Conservation (phyloP, 805 yeast genomes). For the Wickerhamiella australiensis region DNA sequence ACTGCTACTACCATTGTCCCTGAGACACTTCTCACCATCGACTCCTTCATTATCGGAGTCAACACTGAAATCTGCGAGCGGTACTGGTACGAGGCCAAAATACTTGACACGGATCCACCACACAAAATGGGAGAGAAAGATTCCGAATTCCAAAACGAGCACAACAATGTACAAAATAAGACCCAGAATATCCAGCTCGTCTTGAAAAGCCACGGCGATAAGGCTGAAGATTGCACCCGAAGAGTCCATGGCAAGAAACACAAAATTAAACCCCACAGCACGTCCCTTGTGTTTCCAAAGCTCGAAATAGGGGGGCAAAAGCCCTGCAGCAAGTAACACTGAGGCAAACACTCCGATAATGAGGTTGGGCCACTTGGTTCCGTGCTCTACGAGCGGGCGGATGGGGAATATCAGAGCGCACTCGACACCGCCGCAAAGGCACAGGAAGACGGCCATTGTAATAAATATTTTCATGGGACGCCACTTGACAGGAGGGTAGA, state of each 20-base stretch:
- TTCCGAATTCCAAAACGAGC: slow-evolving; percentile 64
- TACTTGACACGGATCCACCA: slow-evolving; percentile 41
- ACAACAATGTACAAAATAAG: slow-evolving; percentile 63
- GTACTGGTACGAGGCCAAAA: slow-evolving; percentile 13
- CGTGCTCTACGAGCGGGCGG: slow-evolving; percentile 40
- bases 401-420: slow-evolving; percentile 62
- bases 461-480: slow-evolving; percentile 22
- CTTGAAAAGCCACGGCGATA: slow-evolving; percentile 41
- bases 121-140: slow-evolving; percentile 52
- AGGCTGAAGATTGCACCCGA: slow-evolving; percentile 74
- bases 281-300: slow-evolving; percentile 65
- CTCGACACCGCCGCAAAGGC: slow-evolving; percentile 46
- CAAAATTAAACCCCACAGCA: slow-evolving; percentile 80
- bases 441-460: slow-evolving; percentile 27
- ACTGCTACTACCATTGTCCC: background rate
- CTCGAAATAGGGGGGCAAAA: slow-evolving; percentile 83
- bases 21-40: background rate
- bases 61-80: background rate
- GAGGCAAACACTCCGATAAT: slow-evolving; percentile 75
- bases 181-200: slow-evolving; percentile 62
- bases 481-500: slow-evolving; percentile 55
- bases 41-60: background rate
- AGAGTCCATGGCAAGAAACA: slow-evolving; percentile 64
- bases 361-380: slow-evolving; percentile 60
- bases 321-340: slow-evolving; percentile 58